Conservation (phyloP, 768 basidiomycete genomes). For the Leccinum subgranulosum region DNA sequence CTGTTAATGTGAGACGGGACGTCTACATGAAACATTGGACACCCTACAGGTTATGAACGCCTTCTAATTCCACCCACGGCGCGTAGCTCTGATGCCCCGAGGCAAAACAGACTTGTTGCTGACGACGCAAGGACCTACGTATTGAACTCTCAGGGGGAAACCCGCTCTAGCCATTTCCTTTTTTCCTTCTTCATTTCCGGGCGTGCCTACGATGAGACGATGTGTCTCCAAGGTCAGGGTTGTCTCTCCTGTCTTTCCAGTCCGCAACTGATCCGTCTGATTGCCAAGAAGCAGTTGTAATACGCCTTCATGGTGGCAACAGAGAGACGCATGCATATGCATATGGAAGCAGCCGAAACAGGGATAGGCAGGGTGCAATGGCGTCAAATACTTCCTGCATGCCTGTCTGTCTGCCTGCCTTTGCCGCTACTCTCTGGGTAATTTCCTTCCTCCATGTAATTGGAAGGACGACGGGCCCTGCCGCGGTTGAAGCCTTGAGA, state of each 20-base stretch:
- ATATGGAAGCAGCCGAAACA: conserved; percentile 8
- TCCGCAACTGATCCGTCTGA: conserved; percentile 14
- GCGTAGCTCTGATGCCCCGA: conserved; percentile 21
- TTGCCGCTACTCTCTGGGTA: not conserved
- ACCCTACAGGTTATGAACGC: conserved; percentile 3
- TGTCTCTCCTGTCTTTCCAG: conserved; percentile 10
- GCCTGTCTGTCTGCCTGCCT: not conserved
- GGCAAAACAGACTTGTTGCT: conserved; percentile 1
- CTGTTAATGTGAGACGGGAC: conserved; percentile 13
- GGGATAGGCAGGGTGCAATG: not conserved
- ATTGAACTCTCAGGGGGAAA: not conserved
- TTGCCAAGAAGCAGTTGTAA: not conserved
- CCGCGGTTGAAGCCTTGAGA: conserved; percentile 25
- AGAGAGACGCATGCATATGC: not conserved
- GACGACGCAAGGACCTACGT: not conserved
- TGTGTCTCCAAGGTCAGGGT: conserved; percentile 11
- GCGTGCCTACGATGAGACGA: conserved; percentile 8
- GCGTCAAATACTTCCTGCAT: not conserved
- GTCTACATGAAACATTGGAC: conserved; percentile 6
- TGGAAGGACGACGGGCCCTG: not conserved
- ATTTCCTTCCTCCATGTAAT: conserved; percentile 13
- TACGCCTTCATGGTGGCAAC: conserved; percentile 14
- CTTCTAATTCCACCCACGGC: conserved; percentile 22
- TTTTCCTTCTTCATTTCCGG: conserved; percentile 24
- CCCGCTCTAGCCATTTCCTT: not conserved